phyloP scores from a whole-genome alignment of 305 asterid species.

The Plantago lanceolata region DNA sequence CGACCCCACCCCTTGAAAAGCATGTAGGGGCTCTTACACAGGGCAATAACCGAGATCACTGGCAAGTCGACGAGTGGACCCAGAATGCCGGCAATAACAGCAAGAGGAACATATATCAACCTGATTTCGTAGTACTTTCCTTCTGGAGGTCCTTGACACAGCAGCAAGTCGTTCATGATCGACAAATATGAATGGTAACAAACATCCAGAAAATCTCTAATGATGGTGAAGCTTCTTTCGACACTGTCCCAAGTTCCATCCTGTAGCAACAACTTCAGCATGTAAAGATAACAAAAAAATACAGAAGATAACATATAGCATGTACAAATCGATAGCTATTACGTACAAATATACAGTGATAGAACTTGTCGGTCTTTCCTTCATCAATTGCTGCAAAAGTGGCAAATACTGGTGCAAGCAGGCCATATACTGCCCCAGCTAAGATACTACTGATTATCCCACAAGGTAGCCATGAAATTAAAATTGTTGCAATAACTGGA shows the following conservation, averaged over 20 bases:
- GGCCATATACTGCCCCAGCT: slow-evolving; percentile 74
- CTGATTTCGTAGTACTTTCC: slow-evolving; percentile 74
- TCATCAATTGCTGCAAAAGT: slow-evolving; percentile 81
- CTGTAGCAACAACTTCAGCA: slow-evolving; percentile 41
- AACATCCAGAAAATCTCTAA: slow-evolving; percentile 74
- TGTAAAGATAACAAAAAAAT: slow-evolving; percentile 7
- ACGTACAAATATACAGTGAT: slow-evolving; percentile 67
- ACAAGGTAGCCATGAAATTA: slow-evolving; percentile 57
- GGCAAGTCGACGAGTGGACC: slow-evolving; percentile 60
- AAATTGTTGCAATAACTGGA: slow-evolving; percentile 37
- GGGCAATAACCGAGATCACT: slow-evolving; percentile 55
- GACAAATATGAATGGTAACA: slow-evolving; percentile 71
- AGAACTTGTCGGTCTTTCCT: slow-evolving; percentile 55
- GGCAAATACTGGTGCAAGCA: slow-evolving; percentile 73
- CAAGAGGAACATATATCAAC: slow-evolving; percentile 63
- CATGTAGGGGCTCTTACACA: slow-evolving; percentile 77
- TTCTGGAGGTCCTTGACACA: slow-evolving; percentile 41
- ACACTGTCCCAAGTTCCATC: slow-evolving; percentile 81
- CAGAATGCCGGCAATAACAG: slow-evolving; percentile 53
- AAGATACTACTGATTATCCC: slow-evolving; percentile 50
- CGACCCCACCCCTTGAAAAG: slow-evolving; percentile 89
- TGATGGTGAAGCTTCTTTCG: slow-evolving; percentile 57
- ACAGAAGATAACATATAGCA: background rate
- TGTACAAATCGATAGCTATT: slow-evolving; percentile 3
- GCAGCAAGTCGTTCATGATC: slow-evolving; percentile 62